Percentiles rank a stretch among this genome's conserved stretches.
phyloP scores from a whole-genome alignment of 2,329 filamentous ascomycete species.

The Fusarium odoratissimum region DNA sequence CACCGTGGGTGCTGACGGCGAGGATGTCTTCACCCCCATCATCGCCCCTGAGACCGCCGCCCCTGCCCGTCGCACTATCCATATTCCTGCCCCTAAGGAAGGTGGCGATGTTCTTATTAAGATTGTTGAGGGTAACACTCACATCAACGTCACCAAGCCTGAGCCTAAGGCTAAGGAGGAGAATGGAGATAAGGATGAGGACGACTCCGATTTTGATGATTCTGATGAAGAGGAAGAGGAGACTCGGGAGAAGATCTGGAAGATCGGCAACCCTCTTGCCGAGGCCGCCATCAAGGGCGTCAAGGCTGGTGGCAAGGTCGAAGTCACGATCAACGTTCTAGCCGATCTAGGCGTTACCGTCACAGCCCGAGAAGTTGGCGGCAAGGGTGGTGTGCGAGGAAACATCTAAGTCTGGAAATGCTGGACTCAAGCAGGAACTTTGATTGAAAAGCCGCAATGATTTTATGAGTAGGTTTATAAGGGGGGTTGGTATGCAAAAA shows the following conservation, averaged over 20 bases:
- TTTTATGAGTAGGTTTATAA: conserved; percentile 37
- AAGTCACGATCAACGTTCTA: conserved; percentile 90
- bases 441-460: conserved; percentile 36
- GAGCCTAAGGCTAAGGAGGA: conserved; percentile 77
- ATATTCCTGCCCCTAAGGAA: conserved; percentile 79
- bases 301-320: conserved; percentile 90
- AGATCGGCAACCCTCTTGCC: conserved; percentile 82
- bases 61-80: conserved; percentile 85
- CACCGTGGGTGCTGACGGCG: conserved; percentile 67
- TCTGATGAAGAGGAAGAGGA: conserved; percentile 85
- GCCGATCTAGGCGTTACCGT: conserved; percentile 84
- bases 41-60: conserved; percentile 89
- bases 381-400: conserved; percentile 84
- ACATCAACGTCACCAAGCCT: conserved; percentile 93
- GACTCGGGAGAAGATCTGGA: conserved; percentile 90
- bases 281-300: conserved; percentile 86
- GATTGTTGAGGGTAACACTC: conserved; percentile 86
- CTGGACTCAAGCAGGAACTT: conserved; percentile 21
- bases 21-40: conserved; percentile 82
- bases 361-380: conserved; percentile 86
- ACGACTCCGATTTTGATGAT: conserved; percentile 69
- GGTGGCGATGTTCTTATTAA: conserved; percentile 91
- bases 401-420: conserved; percentile 51
- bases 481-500: conserved; percentile 41
- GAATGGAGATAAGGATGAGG: conserved; percentile 74